Conservation (phyloP, 176 grass and related monocot genomes). For the Stipa capillata region DNA sequence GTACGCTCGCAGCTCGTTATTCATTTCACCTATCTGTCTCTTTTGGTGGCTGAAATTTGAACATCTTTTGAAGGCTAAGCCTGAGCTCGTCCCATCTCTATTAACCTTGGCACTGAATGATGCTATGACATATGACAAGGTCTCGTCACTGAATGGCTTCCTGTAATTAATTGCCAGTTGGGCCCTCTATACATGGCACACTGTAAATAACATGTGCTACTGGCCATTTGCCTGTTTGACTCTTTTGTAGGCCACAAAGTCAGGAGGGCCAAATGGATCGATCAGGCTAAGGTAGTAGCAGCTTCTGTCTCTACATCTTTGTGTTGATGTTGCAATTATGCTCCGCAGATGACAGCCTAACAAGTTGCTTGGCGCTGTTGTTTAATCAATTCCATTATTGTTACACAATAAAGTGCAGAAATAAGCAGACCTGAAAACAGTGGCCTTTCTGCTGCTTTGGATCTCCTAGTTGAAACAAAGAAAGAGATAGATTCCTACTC, state of each 20-base stretch:
- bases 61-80: slow-evolving; percentile 48
- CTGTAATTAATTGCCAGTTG: background rate
- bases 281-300: slow-evolving; percentile 79
- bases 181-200: background rate
- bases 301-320: background rate
- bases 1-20: background rate
- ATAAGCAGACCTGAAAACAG: slow-evolving; percentile 90
- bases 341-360: background rate
- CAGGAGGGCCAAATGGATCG: slow-evolving; percentile 93
- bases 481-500: slow-evolving; percentile 83
- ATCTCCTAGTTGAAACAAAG: slow-evolving; percentile 65
- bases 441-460: slow-evolving; percentile 62
- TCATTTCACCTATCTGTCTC: background rate
- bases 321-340: background rate
- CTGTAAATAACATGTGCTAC: background rate
- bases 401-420: slow-evolving; percentile 78
- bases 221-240: slow-evolving; percentile 9
- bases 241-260: slow-evolving; percentile 70
- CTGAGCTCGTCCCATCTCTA: slow-evolving; percentile 65
- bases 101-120: slow-evolving; percentile 86
- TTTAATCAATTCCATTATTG: slow-evolving; percentile 6
- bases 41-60: background rate
- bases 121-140: slow-evolving; percentile 96
- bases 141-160: slow-evolving; percentile 12
- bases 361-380: background rate